Base-by-base conservation (phyloP, 2,329 filamentous ascomycete species). In the Fusarium newnesense region DNA sequence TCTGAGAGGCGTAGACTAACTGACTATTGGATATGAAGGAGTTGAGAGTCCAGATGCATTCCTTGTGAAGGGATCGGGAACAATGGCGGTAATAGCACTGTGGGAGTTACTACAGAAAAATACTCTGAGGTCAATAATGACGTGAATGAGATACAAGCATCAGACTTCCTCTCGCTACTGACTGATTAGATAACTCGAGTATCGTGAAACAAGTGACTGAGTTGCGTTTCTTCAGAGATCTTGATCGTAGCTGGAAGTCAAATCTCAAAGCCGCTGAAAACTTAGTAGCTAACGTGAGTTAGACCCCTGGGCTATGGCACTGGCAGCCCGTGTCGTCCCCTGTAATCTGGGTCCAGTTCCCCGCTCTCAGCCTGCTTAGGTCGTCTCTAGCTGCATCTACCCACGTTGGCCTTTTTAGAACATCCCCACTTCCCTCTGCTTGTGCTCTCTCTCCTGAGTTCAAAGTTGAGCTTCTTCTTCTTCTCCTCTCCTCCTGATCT, bases 391-490 rank as follows among this genome's bases (percentile, higher is more conserved):
- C 57, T 69, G 71, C 64, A 73, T 75, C 73, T 75, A 73, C 76
- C 76, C 76, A 78, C 75, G 76, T 73, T 78, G 75, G 73, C 76
- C 75, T 77, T 75, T 74, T 69, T 69, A 69, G 67, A 69, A 68
- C 62, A 73, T 75, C 73, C 70, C 71, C 74, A 70, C 72, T 74
- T 72, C 46, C 70, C 52, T 60, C 60, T 66, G 26, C 54, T 61
- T 52, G 43, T 43, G 61, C 44, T 39, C 59, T 72, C 60, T 71
- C 76, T 75, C 76, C 75, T 78, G 65, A 76, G 72, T 64, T 64
- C 71, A 69, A 72, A 67, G 58, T 69, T 65, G 60, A 60, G 44
- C 70, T 62, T 53, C 74, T 71, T 56, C 60, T 56, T 60, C 58
- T 65, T 49, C 50, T 44, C 39, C 39, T 65, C 50, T 68, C 47